A percentile compares a stretch with the other conserved stretches of the same genome.
Conservation (phyloP, 2,329 filamentous ascomycete species). For the Colletotrichum sp. region DNA sequence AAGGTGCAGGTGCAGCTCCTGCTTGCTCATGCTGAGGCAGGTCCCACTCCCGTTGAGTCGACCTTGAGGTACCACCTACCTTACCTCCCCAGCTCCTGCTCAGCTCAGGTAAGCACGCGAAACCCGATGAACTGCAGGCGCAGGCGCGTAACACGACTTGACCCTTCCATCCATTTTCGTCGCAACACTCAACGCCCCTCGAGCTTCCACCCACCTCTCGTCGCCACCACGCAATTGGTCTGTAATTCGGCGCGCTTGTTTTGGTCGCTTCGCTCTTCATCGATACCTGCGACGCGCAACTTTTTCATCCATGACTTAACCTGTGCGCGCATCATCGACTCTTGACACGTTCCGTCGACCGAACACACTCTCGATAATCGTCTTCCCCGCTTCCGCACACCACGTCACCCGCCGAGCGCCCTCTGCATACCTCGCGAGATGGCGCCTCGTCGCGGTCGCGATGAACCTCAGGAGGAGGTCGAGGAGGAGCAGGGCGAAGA, state of each 20-base stretch:
- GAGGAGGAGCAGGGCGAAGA: conserved; percentile 23
- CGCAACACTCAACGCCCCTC: conserved; percentile 8
- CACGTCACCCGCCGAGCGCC: conserved; percentile 16
- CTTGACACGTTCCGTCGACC: conserved; percentile 16
- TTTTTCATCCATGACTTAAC: conserved; percentile 10
- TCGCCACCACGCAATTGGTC: conserved; percentile 16
- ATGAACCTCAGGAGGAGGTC: conserved; percentile 19
- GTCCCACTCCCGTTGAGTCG: background rate
- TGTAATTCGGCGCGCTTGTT: background rate
- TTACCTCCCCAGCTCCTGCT: conserved; percentile 11
- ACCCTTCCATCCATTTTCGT: conserved; percentile 19
- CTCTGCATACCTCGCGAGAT: background rate
- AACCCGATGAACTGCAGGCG: conserved; percentile 20
- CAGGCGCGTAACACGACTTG: conserved; percentile 21
- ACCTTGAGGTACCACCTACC: background rate
- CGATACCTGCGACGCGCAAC: background rate
- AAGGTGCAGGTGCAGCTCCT: conserved; percentile 5
- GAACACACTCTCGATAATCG: conserved; percentile 8
- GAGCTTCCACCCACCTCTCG: background rate
- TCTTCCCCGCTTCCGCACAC: conserved; percentile 19
- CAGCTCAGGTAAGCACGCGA: conserved; percentile 23
- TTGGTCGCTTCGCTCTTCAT: background rate
- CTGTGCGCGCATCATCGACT: conserved; percentile 7
- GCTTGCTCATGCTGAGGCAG: background rate
- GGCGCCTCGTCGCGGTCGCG: conserved; percentile 22